Evolutionary conservation across 371 early-diverging fungal species (phyloP).

Genomic region (Saksenaea vasiformis): DNA sequence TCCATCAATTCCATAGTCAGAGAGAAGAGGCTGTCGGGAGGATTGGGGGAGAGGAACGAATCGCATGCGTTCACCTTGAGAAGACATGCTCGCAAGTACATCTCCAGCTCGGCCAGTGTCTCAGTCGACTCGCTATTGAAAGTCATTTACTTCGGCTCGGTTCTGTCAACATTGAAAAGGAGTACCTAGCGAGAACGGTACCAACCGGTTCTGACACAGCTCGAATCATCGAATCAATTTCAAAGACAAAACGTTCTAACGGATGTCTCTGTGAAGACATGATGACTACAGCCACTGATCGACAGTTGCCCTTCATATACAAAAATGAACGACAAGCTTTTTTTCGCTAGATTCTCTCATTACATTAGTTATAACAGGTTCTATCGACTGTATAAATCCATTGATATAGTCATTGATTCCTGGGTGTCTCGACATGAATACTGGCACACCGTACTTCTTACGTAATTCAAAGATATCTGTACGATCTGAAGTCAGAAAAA

Average conservation of each 20-base stretch:
- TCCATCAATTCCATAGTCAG: conserved; percentile 42
- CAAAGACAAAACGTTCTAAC: conserved; percentile 57
- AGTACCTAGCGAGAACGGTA: conserved; percentile 10
- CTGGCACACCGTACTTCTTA: conserved; percentile 55
- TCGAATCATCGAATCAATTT: conserved; percentile 35
- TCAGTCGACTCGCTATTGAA: conserved; percentile 19
- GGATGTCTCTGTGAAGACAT: conserved; percentile 16
- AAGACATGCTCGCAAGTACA: conserved; percentile 47
- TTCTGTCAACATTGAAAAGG: neutral
- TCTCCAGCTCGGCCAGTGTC: conserved; percentile 39
- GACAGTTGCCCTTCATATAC: conserved; percentile 34
- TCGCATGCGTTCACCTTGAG: conserved; percentile 34
- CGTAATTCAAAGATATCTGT: conserved; percentile 43
- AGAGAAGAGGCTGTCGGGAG: conserved; percentile 34
- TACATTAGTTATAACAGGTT: conserved; percentile 50
- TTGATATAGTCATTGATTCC: conserved; percentile 43
- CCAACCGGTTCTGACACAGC: conserved; percentile 5
- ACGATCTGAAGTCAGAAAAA: neutral
- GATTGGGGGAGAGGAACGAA: conserved; percentile 7
- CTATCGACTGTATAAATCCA: conserved; percentile 43
- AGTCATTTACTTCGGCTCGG: neutral
- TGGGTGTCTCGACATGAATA: conserved; percentile 52
- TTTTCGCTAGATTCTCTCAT: neutral
- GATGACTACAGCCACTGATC: conserved; percentile 41
- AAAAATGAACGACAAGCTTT: neutral